These are phyloP conservation scores for Neostapfia colusana DNA, from an alignment of 176 grass and related monocot species.

Conservation along the genomic window DNA sequence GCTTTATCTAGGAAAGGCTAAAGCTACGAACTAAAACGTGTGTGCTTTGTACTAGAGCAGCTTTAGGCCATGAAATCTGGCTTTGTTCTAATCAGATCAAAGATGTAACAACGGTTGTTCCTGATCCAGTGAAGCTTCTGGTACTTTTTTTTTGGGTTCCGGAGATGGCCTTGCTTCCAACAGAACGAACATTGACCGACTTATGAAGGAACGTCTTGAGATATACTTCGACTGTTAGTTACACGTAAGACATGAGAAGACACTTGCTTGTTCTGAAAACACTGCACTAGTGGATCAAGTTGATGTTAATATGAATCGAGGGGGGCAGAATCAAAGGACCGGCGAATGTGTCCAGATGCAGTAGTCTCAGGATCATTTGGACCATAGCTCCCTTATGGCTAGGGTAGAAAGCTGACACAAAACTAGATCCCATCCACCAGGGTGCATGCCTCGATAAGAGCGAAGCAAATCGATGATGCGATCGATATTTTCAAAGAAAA, in stretches of 20 bases:
- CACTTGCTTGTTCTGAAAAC: neutral
- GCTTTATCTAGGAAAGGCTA: conserved; percentile 44
- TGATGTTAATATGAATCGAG: neutral
- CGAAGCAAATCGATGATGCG: conserved; percentile 26
- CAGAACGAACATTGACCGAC: conserved; percentile 41
- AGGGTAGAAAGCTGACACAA: conserved; percentile 35
- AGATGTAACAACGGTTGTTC: conserved; percentile 17
- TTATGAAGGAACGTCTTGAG: conserved; percentile 42
- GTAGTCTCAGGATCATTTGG: conserved; percentile 43
- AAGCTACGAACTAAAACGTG: conserved; percentile 31
- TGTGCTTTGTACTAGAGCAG: conserved; percentile 28
- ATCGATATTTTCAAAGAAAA: conserved; percentile 13
- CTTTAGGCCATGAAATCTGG: conserved; percentile 50
- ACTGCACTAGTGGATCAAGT: neutral
- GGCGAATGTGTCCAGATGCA: conserved; percentile 36
- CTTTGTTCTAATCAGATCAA: conserved; percentile 52
- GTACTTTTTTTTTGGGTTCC: conserved; percentile 20
- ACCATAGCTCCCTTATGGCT: conserved; percentile 10
- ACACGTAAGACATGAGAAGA: neutral
- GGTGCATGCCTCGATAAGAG: conserved; percentile 10
- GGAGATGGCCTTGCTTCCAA: conserved; percentile 25
- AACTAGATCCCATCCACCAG: conserved; percentile 38
- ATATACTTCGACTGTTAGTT: conserved; percentile 1
- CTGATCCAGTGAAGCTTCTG: conserved; percentile 48
- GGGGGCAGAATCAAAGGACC: conserved; percentile 12